phyloP scores from a whole-genome alignment of 176 grass and related monocot species.

The Ensete ventricosum region DNA sequence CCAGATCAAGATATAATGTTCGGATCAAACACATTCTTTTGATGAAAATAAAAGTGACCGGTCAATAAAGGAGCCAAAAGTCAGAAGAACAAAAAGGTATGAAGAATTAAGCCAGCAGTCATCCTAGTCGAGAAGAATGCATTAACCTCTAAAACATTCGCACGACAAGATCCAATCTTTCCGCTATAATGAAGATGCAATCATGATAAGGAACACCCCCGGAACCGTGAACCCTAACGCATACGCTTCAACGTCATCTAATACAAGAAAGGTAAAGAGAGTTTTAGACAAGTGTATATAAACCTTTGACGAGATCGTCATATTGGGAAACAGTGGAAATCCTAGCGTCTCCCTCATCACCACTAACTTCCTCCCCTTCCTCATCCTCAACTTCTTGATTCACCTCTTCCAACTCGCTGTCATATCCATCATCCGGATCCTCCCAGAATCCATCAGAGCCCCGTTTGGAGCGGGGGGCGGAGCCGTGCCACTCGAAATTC shows the following conservation, averaged over 20 bases:
- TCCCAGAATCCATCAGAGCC: conserved; percentile 49
- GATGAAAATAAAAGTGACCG: not conserved
- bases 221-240: not conserved
- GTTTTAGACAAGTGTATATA: not conserved
- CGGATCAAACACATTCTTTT: not conserved
- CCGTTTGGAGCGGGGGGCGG: conserved; percentile 6
- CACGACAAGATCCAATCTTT: not conserved
- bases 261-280: not conserved
- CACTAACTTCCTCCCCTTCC: not conserved
- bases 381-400: not conserved
- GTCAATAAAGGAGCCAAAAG: not conserved
- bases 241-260: no score
- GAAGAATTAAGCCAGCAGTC: not conserved
- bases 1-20: not conserved
- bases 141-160: not conserved
- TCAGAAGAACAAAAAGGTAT: not conserved
- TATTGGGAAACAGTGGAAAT: not conserved
- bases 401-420: conserved; percentile 27
- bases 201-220: not conserved
- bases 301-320: conserved; percentile 32
- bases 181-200: not conserved
- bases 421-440: conserved; percentile 52
- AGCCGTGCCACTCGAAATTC: not conserved
- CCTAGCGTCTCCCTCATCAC: not conserved
- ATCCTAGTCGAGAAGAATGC: not conserved